These are phyloP conservation scores for Penicillium sp. DNA, from an alignment of 2,329 filamentous ascomycete species.

Conservation along the genomic window DNA sequence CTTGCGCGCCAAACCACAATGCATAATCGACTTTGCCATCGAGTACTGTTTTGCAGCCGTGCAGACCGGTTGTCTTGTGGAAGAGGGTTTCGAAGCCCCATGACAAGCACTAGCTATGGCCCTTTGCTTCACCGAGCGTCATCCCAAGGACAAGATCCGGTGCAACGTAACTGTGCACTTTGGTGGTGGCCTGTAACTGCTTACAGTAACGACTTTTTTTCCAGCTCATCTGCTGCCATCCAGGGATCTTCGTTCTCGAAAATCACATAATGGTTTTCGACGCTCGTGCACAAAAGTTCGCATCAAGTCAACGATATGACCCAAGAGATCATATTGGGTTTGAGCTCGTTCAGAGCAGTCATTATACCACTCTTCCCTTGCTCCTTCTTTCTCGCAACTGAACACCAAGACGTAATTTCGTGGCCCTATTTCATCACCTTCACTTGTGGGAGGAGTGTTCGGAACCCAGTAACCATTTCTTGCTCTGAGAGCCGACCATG, in stretches of 20 bases:
- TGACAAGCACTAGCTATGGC: too few relatives aligned
- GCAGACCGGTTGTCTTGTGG: too few relatives aligned
- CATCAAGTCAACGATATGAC: conserved; percentile 8
- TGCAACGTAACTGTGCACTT: too few relatives aligned
- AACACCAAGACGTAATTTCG: background rate
- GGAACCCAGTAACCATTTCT: background rate
- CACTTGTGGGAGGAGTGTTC: background rate
- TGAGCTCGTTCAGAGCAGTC: conserved; percentile 1
- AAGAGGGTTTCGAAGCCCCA: too few relatives aligned
- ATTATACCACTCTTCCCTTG: background rate
- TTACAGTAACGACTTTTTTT: too few relatives aligned
- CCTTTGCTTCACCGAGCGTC: too few relatives aligned
- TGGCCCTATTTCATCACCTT: background rate
- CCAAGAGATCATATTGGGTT: conserved; percentile 2
- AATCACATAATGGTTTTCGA: background rate
- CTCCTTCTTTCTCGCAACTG: background rate
- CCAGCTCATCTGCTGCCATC: background rate
- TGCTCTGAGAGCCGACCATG: background rate
- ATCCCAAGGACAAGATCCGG: too few relatives aligned
- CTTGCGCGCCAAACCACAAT: too few relatives aligned
- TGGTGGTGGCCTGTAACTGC: too few relatives aligned
- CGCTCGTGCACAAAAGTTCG: background rate
- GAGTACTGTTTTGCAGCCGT: too few relatives aligned
- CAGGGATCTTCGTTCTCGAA: conserved; percentile 2
- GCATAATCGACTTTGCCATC: too few relatives aligned